Evolutionary conservation across 1,284 basidiomycete species (phyloP), one percentile per base, ranked within the genome.

Genomic region (Ustilago tritici): DNA sequence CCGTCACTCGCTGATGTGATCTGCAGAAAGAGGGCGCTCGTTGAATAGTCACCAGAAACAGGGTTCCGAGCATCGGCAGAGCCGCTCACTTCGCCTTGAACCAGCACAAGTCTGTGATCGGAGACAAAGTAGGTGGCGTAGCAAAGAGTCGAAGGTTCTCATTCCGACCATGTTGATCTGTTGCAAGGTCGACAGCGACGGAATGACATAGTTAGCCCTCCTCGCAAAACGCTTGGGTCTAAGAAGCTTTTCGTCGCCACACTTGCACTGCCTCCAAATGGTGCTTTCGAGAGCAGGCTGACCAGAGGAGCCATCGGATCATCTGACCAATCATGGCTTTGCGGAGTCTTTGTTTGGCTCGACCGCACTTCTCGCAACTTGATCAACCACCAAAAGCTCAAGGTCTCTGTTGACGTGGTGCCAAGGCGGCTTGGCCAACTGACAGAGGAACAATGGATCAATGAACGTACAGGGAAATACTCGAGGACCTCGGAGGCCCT

Each of bases 321-420:
- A 61, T 61, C 38, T 55, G 59, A 61, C 49, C 59, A 41, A 40
- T 0, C 4, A n/a, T 34, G 52, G 40, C 52, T 28, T 59, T 34
- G 19, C 17, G n/a, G 19, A 17, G 40, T 15, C 31, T 17, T 56
- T 10, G 28, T 12, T 23, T 14, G 5, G 49, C 49, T 32, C 23
- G 11, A 50, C 6, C 28, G 10, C 15, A 31, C 28, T 32, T 32
- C 31, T 50, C 12, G 49, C 28, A 15, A 43, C 55, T 5, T 40
- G 36, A 43, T 2, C 10, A 10, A 38, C 38, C 12, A 15, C 19
- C 32, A 3, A 5, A 12, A 12, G 5, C 19, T 28, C 11, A 19
- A 41, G 35, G 11, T 17, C 12, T 12, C 32, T 19, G 35, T 35
- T 54, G 53, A 50, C 49, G 32, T 50, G 49, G 14, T 50, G 49